A percentile compares a stretch with the other conserved stretches of the same genome.
Evolutionary conservation across 805 yeast species (phyloP).

Genomic region (Starmerella riodocensis): DNA sequence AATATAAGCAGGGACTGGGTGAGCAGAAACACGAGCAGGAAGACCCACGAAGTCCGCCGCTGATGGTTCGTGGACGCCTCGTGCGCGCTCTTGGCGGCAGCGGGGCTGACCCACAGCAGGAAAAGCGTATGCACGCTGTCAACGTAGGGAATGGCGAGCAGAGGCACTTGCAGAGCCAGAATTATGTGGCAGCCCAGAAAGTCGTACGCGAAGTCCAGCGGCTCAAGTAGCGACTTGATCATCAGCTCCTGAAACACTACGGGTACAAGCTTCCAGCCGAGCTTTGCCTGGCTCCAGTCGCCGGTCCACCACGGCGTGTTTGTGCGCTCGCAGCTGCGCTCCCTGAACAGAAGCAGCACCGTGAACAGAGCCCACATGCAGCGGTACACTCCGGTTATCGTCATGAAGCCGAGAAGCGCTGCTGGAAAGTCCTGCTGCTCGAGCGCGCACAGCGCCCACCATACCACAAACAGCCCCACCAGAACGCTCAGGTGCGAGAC

Average conservation of each 20-base stretch:
- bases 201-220: conserved; percentile 84
- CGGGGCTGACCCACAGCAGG: conserved; percentile 89
- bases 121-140: conserved; percentile 87
- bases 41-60: no score
- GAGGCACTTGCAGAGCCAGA: conserved; percentile 68
- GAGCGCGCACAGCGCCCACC: conserved; percentile 51
- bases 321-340: conserved; percentile 41
- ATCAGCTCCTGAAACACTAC: conserved; percentile 70
- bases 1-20: conserved; percentile 1
- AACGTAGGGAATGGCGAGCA: conserved; percentile 61
- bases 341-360: conserved; percentile 44
- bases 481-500: conserved; percentile 43
- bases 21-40: conserved; percentile 6
- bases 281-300: conserved; percentile 43
- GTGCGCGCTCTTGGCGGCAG: conserved; percentile 39
- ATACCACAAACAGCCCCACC: conserved; percentile 39
- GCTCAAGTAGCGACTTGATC: conserved; percentile 65
- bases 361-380: conserved; percentile 42
- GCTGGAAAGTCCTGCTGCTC: conserved; percentile 55
- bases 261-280: conserved; percentile 71
- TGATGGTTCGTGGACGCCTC: no score
- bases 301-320: conserved; percentile 57
- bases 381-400: conserved; percentile 43
- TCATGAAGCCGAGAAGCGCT: conserved; percentile 48
- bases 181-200: conserved; percentile 73